Evolutionary conservation across 1,284 basidiomycete species (phyloP).

Genomic region (Tylopilus sp.): DNA sequence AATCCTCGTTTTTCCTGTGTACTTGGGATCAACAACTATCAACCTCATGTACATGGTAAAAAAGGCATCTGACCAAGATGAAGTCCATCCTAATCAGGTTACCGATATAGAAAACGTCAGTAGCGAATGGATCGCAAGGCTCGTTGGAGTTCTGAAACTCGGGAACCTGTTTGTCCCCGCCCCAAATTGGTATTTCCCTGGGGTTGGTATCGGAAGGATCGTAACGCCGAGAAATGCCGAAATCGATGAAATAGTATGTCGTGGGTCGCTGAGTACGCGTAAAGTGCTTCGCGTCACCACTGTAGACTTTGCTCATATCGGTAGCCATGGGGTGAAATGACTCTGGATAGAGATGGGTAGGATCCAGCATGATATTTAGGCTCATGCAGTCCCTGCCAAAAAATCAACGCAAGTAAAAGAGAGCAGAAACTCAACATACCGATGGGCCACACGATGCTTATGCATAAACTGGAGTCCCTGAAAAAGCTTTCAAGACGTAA

Average conservation of each 20-base stretch:
- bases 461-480: neutral
- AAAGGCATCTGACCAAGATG: constrained; percentile 17
- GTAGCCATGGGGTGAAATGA: neutral
- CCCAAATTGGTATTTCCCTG: too few relatives aligned
- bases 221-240: too few relatives aligned
- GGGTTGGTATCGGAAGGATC: too few relatives aligned
- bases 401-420: neutral
- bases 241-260: neutral
- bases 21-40: neutral
- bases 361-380: constrained; percentile 16
- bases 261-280: neutral
- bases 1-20: constrained; percentile 22
- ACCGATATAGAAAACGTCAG: constrained; percentile 6
- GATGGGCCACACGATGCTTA: too few relatives aligned
- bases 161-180: constrained; percentile 13
- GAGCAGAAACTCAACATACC: neutral
- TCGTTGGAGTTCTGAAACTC: constrained; percentile 15
- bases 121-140: constrained; percentile 12
- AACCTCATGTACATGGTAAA: neutral
- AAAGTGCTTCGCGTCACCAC: too few relatives aligned
- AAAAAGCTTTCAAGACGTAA: neutral
- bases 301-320: neutral
- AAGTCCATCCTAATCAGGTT: constrained; percentile 9
- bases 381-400: constrained; percentile 14
- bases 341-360: constrained; percentile 1